A percentile compares a stretch with the other conserved stretches of the same genome.
These are phyloP conservation scores for Cladosporium oxysporum DNA, from an alignment of 2,329 filamentous ascomycete species.

Conservation along the genomic window DNA sequence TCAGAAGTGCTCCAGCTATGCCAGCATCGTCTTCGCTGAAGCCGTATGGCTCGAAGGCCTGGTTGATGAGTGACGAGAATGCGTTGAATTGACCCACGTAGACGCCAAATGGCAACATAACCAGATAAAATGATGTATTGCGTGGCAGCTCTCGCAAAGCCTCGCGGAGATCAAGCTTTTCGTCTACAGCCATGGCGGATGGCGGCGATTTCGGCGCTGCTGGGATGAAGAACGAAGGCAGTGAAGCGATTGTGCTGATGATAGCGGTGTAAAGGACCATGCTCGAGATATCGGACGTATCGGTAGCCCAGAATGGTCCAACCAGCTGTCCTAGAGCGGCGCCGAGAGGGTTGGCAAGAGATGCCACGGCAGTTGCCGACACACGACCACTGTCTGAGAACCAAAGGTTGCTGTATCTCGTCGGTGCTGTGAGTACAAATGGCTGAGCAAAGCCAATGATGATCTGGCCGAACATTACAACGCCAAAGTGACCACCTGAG, in stretches of 20 bases:
- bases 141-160: conserved; percentile 51
- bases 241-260: conserved; percentile 59
- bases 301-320: conserved; percentile 71
- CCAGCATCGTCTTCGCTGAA: conserved; percentile 83
- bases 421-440: conserved; percentile 86
- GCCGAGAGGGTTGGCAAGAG: conserved; percentile 85
- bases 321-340: conserved; percentile 87
- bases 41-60: conserved; percentile 83
- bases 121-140: conserved; percentile 74
- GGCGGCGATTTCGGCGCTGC: conserved; percentile 74
- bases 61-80: conserved; percentile 82
- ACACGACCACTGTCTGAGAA: conserved; percentile 84
- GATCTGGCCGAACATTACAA: conserved; percentile 89
- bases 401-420: conserved; percentile 91
- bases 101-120: conserved; percentile 76
- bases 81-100: conserved; percentile 96
- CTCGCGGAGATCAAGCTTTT: conserved; percentile 53
- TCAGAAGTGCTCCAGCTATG: conserved; percentile 85
- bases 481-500: conserved; percentile 56
- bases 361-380: conserved; percentile 81
- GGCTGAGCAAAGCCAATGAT: conserved; percentile 87
- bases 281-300: conserved; percentile 66
- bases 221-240: conserved; percentile 83
- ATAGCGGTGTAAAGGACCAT: conserved; percentile 65
- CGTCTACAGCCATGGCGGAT: conserved; percentile 64